Percentiles rank a stretch among this genome's conserved stretches.
These are phyloP conservation scores for Trametes elegans DNA, from an alignment of 768 basidiomycete species.

Conservation along the genomic window DNA sequence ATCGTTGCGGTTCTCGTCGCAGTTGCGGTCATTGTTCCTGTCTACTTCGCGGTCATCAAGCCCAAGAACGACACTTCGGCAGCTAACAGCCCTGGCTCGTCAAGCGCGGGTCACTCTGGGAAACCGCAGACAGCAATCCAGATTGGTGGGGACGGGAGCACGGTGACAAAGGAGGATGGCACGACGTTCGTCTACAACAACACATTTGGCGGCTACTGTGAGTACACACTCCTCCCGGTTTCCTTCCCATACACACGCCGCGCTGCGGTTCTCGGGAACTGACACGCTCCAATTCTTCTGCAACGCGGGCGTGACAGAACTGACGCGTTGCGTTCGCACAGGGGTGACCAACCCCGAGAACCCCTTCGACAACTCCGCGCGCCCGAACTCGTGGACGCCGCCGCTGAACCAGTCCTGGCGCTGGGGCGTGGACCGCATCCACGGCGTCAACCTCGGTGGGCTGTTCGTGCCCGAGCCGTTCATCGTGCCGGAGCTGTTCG, in stretches of 20 bases:
- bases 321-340: constrained; percentile 24
- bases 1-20: constrained; percentile 46
- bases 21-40: constrained; percentile 56
- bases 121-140: constrained; percentile 33
- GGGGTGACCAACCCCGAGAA: constrained; percentile 67
- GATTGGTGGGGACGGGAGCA: constrained; percentile 79
- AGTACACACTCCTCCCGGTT: constrained; percentile 33
- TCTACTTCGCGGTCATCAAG: constrained; percentile 62
- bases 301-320: too few species aligned
- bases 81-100: background rate
- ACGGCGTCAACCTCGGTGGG: constrained; percentile 73
- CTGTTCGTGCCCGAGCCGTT: constrained; percentile 80
- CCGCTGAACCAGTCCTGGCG: constrained; percentile 74
- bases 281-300: too few species aligned
- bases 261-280: too few species aligned
- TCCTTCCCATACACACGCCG: background rate
- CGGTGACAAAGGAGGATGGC: constrained; percentile 77
- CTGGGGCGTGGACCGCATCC: constrained; percentile 59
- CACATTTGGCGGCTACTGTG: constrained; percentile 85
- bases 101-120: constrained; percentile 15
- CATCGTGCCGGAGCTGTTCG: constrained; percentile 62
- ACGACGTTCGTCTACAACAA: constrained; percentile 81
- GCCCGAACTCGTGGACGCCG: constrained; percentile 78
- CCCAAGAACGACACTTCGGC: constrained; percentile 29
- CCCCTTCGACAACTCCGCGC: constrained; percentile 75